Conservation (phyloP, 768 basidiomycete genomes). For the Xerocomus brunneocitrinus region DNA sequence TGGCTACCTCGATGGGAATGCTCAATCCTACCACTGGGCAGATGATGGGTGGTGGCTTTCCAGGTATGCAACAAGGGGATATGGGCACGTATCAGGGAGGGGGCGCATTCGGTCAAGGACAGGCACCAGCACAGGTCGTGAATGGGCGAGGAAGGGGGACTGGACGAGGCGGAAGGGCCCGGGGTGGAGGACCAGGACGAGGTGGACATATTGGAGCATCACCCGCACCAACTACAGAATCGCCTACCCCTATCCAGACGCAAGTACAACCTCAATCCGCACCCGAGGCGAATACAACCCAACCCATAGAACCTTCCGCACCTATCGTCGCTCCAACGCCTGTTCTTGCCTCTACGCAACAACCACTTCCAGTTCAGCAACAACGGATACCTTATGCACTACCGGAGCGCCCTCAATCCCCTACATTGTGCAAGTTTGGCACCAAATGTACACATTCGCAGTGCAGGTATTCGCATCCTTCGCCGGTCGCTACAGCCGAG, state of each 20-base stretch:
- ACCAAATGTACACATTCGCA: conserved; percentile 86
- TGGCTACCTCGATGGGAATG: conserved; percentile 81
- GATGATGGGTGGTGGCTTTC: conserved; percentile 52
- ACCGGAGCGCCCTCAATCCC: conserved; percentile 80
- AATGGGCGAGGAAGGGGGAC: conserved; percentile 43
- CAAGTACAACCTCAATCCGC: conserved; percentile 18
- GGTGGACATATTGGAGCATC: conserved; percentile 36
- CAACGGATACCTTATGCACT: conserved; percentile 48
- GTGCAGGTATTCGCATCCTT: conserved; percentile 92
- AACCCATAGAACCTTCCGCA: conserved; percentile 4
- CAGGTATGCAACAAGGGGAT: conserved; percentile 54
- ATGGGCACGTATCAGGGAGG: conserved; percentile 43
- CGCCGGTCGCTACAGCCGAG: conserved; percentile 93
- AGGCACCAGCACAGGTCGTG: conserved; percentile 11
- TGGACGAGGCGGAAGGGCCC: conserved; percentile 43
- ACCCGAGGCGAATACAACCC: conserved; percentile 13
- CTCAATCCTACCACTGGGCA: conserved; percentile 57
- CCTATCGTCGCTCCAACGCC: conserved; percentile 27
- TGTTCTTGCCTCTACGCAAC: conserved; percentile 21
- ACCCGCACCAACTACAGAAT: conserved; percentile 18
- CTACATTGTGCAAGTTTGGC: conserved; percentile 90
- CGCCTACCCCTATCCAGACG: conserved; percentile 14
- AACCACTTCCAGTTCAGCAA: conserved; percentile 10
- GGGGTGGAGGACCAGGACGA: conserved; percentile 40
- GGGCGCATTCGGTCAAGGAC: conserved; percentile 19